phyloP scores from a whole-genome alignment of 2,329 filamentous ascomycete species.

The Aureobasidium zeae region DNA sequence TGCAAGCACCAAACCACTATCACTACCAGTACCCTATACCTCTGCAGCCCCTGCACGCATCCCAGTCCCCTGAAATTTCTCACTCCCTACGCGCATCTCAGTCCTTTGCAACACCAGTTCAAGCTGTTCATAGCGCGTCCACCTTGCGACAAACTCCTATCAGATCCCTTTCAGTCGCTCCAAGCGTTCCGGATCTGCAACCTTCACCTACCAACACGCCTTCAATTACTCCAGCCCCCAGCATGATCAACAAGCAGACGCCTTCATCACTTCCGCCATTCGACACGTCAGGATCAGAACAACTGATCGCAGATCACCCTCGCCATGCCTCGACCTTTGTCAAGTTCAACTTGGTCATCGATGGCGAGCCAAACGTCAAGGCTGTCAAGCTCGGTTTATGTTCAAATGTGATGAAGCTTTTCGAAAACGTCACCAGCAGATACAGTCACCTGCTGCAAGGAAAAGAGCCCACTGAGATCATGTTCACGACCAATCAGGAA shows the following conservation, averaged over 20 bases:
- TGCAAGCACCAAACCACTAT: too few relatives aligned
- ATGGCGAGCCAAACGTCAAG: background rate
- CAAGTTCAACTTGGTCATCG: background rate
- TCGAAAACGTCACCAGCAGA: background rate
- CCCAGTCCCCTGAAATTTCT: too few relatives aligned
- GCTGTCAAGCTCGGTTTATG: slow-evolving; percentile 2
- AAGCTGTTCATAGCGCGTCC: background rate
- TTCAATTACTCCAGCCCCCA: background rate
- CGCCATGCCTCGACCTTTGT: background rate
- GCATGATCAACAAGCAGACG: background rate
- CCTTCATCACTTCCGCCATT: background rate
- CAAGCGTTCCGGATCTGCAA: too few relatives aligned
- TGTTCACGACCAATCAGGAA: background rate
- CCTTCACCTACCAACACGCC: background rate
- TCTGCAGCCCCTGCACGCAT: too few relatives aligned
- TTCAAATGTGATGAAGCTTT: background rate
- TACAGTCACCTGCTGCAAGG: slow-evolving; percentile 1
- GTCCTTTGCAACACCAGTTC: background rate
- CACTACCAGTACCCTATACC: too few relatives aligned
- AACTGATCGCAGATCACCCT: slow-evolving; percentile 3
- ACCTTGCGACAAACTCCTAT: background rate
- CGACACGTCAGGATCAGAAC: background rate
- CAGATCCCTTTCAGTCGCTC: background rate
- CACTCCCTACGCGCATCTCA: too few relatives aligned
- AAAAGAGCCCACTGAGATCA: background rate